Evolutionary conservation across 1,284 basidiomycete genomes (phyloP), one percentile per base, ranked within the genome.

Genomic region (Naganishia sp.): DNA sequence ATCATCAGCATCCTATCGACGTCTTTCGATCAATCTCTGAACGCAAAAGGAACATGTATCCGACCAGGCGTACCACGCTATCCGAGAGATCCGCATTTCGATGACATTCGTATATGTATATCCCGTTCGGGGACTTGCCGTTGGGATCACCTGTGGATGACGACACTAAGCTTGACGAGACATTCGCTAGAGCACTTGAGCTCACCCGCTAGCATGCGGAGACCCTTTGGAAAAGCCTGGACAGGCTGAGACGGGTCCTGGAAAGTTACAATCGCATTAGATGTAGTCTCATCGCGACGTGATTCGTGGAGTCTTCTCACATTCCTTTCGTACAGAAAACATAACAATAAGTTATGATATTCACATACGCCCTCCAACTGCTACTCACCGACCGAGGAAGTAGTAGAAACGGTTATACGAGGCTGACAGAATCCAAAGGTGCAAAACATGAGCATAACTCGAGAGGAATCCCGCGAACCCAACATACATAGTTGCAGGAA

Each of bases 361-460:
- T 10, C 35, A 39, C 35, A 13, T 13, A 13, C 35, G 35, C 35
- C 7, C 13, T 39, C 7, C 35, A 1, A 10, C 7, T 39, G 35
- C 13, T 25, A 56, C 54, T 56, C 15, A 56, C 46, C 70, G 69
- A 45, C 62, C 70, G 31, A 72, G 69, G 64, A 73, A 77, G 70
- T 79, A 79, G 70, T 79, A 79, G 70, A 77, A 72, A 21, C 77
- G 73, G 18, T 56, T 56, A 28, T 45, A 56, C 6, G 54, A 56
- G 25, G 21, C 54, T 56, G 54, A 11, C 11, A 10, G 5, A 45
- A 4, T 25, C 23, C 42, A 11, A 28, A 6, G 21, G 23, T 17
- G 25, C 45, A 2, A 39, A n/a, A 35, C 18, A 35, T 56, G 21
- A 28, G 54, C 15, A 41, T 23, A 23, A n/a, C 46, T 4, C 21